Evolutionary conservation across 192 early-diverging fungal species (phyloP), one percentile per base, ranked within the genome.

Genomic region (Rhizophagus clarus): DNA sequence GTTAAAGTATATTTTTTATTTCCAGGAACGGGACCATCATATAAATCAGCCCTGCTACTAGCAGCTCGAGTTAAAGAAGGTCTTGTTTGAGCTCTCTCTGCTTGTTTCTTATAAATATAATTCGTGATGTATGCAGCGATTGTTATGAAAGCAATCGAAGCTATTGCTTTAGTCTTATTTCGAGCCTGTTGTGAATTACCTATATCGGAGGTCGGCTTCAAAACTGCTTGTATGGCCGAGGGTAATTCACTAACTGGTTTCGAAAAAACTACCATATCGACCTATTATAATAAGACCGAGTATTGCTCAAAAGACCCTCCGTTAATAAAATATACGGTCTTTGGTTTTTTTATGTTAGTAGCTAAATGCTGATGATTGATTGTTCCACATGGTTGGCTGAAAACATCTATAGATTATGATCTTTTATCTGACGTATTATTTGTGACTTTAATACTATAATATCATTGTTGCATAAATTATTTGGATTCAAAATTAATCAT

Each of bases 261-360:
- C 34, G 82, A 82, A 70, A 80, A 82, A 40, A 32, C 74, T 34
- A 68, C 72, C 82, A 82, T 82, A 64, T 56, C 51, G 51, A 56
- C 51, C 51, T 22, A 56, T 22, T 56, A 6, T 17, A 56, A 56
- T 56, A 56, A 56, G 51, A 20, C 51, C 15, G 51, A 56, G n/a
- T 45, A 12, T n/a, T 45, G 11, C 11, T 45, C 10, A 10, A 42
- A 42, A 10, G 9, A 8, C 11, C 11, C 42, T 45, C 42, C 9
- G 42, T 45, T 45, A 45, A 45, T 45, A 45, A 45, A 3, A 45
- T 2, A 45, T 45, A 1, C 42, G 42, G 42, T 45, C 42, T 45
- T 45, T 12, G 11, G 9, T 10, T 45, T 45, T 45, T 45, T 45
- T 45, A 45, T 45, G 42, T 45, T 45, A 45, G 11, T 45, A 45